Percentiles rank a stretch among this genome's conserved stretches.
phyloP scores from a whole-genome alignment of 768 basidiomycete species.

The Podaxis sp. region DNA sequence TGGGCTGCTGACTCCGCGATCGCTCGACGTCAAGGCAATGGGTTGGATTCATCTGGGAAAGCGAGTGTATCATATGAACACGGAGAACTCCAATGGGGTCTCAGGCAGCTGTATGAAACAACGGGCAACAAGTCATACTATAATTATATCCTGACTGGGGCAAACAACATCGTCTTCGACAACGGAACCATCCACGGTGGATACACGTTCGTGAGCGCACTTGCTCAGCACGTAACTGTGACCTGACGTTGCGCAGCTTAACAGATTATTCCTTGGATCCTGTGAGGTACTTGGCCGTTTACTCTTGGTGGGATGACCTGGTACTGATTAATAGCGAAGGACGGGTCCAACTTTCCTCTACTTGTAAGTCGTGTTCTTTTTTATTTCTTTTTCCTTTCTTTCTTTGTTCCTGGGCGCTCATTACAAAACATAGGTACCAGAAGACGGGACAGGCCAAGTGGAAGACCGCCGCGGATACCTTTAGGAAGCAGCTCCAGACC shows the following conservation, averaged over 20 bases:
- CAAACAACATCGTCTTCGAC: conserved; percentile 36
- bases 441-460: conserved; percentile 37
- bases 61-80: conserved; percentile 40
- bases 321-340: conserved; percentile 19
- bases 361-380: conserved; percentile 26
- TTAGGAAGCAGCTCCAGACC: conserved; percentile 35
- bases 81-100: conserved; percentile 39
- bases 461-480: conserved; percentile 41
- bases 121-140: conserved; percentile 43
- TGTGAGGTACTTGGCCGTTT: conserved; percentile 26
- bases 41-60: conserved; percentile 30
- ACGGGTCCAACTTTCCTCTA: conserved; percentile 41
- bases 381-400: neutral
- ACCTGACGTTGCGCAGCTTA: conserved; percentile 21
- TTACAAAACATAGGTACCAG: conserved; percentile 27
- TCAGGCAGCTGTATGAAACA: conserved; percentile 36
- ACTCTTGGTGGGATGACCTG: neutral
- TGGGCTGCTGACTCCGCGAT: conserved; percentile 51
- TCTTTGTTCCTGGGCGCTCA: neutral
- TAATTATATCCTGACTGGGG: conserved; percentile 39
- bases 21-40: conserved; percentile 42
- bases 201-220: conserved; percentile 33
- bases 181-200: conserved; percentile 39
- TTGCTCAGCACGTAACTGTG: neutral
- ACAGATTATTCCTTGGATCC: conserved; percentile 35